Base-by-base conservation (phyloP, 306 rosid species). In the Trichosanthes truncata region DNA sequence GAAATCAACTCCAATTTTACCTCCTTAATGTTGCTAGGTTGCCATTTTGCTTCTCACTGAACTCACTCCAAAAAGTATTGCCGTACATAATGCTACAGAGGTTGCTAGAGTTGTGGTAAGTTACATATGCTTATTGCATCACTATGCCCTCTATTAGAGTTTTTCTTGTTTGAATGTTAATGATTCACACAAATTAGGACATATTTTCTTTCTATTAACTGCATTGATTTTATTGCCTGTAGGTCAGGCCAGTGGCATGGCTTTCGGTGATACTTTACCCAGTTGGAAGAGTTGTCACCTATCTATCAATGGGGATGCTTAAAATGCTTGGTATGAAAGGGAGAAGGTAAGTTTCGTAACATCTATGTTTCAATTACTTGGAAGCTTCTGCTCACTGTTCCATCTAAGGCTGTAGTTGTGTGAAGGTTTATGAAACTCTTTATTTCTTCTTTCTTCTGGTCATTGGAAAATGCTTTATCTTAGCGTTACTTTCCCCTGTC, bases 231-330 rank as follows among this genome's bases (percentile, higher is more conserved):
- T 79, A 67, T 83, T 85, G 83, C 86, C 85, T 83, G 81, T 87
- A 96, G 99, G 99, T 93, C 86, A 88, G 98, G 84, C 99, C 99
- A 77, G 99, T 96, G 87, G 99, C 99, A 9, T 96, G 99, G 98
- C 99, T 96, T 84, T 93, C 99, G 23, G 57, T 96, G 84, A 87
- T 96, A 63, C 80, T 96, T 82, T 96, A 96, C 81, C 99, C 99
- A 12, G 97, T 82, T 35, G 99, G 99, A 80, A 90, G 96, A 90
- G 82, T 96, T 86, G 96, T 93, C 84, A 91, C 99, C 65, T 93
- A 82, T 84, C 83, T 96, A 78, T 96, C 99, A 71, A 96, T 96
- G 99, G 98, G 99, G 88, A 96, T 96, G 88, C 89, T 93, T 53
- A 93, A 93, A 83, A 68, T 96, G 83, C 96, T 96, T 74, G 97